These are phyloP conservation scores for Fusarium agapanthi DNA, from an alignment of 2,329 filamentous ascomycete species.

Conservation along the genomic window DNA sequence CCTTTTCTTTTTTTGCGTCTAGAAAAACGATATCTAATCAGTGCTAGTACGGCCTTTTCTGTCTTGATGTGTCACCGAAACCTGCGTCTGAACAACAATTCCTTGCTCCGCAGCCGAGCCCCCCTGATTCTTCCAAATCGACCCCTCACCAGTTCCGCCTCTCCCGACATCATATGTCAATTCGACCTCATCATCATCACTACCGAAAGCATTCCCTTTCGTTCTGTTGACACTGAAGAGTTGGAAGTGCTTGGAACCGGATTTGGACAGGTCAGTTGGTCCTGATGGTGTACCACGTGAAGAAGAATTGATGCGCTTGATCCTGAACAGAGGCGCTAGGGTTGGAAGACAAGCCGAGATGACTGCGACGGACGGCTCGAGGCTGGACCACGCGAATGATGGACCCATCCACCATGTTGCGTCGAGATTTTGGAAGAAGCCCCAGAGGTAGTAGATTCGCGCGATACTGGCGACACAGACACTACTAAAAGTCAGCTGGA, in stretches of 20 bases:
- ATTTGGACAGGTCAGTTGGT: slow-evolving; percentile 1
- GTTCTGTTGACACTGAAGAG: slow-evolving; percentile 1
- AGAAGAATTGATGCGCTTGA: not conserved
- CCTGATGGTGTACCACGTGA: slow-evolving; percentile 10
- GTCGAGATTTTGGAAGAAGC: slow-evolving; percentile 12
- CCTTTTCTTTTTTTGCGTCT: rapidly evolving
- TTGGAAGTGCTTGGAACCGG: slow-evolving; percentile 1
- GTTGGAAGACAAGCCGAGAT: slow-evolving; percentile 4
- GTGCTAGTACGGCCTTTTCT: not conserved
- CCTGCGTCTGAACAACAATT: not conserved
- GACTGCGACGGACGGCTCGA: not conserved
- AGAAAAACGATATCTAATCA: not conserved
- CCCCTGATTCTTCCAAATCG: not conserved
- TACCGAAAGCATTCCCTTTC: not conserved
- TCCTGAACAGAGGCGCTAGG: not conserved
- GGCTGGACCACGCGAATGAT: slow-evolving; percentile 14
- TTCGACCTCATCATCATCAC: slow-evolving; percentile 12
- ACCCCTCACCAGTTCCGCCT: not conserved
- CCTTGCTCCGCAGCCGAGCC: not conserved
- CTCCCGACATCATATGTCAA: slow-evolving; percentile 1
- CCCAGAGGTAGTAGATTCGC: slow-evolving; percentile 10
- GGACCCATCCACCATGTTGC: slow-evolving; percentile 17
- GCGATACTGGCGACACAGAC: slow-evolving; percentile 15
- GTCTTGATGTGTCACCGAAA: not conserved
- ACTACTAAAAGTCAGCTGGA: not conserved